Evolutionary conservation across 2,329 filamentous ascomycete genomes (phyloP), one percentile per base, ranked within the genome.

Genomic region (Microcyclospora pomicola): DNA sequence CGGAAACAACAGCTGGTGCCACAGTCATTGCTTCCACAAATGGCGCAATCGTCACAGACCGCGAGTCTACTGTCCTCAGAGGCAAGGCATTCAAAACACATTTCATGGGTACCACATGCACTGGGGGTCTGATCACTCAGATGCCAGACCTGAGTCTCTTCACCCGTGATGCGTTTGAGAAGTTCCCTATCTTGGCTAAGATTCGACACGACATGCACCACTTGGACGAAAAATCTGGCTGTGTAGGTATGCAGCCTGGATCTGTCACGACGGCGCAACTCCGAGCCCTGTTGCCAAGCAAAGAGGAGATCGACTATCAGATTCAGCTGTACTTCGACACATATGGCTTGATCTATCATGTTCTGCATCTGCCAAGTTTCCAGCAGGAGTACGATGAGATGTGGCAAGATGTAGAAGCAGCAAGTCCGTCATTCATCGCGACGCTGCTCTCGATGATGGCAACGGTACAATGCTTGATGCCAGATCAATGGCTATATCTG

Each of bases 291-390:
- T 44, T 67, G 2, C 63, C 63, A 1, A 34, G 53, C 1, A 59
- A 56, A 36, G 43, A 37, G 12, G 48, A 57, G 13, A 53, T 65
- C 1, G 67, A 73, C 39, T 29, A 46, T 10, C 60, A 68, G 50
- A 59, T 62, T 6, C 40, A 49, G 1, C 44, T 66, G 0, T 77
- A 76, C 50, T 64, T 73, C 32, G 51, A 52, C 2, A 66, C 56
- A 0, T 73, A 69, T 40, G 72, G 73, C 41, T 63, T 60, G 1
- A 60, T 62, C 0, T 65, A 72, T 36, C 64, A 69, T 2, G 66
- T 76, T 33, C 49, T 76, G 0, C 72, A 76, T 38, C 50, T 59
- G 4, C 70, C 71, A 0, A 66, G 61, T 0, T 77, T 75, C 42
- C 63, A 62, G 60, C 45, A 55, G 14, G 65, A 72, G 6, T 75